Evolutionary conservation across 75 land plant species (phyloP).

Genomic region (Cupressus sempervirens): DNA sequence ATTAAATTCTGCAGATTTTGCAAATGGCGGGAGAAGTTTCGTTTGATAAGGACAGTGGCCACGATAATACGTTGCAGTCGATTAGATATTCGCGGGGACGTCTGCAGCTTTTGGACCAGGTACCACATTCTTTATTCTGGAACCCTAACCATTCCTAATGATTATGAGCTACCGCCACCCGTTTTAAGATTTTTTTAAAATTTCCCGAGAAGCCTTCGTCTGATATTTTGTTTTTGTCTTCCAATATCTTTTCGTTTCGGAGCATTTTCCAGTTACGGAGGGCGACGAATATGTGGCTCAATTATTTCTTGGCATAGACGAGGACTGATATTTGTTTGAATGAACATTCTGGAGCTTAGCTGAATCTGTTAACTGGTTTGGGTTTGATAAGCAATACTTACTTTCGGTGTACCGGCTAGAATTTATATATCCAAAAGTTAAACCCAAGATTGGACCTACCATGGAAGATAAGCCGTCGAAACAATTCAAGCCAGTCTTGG

Average conservation of each 20-base stretch:
- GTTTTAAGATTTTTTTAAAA: too few relatives aligned
- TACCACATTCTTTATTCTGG: background rate
- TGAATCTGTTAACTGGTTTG: background rate
- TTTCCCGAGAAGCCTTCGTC: too few relatives aligned
- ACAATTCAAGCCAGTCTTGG: too few relatives aligned
- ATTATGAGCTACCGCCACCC: too few relatives aligned
- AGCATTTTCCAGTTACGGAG: background rate
- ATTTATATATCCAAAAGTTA: background rate
- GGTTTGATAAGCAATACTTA: background rate
- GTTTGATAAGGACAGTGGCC: background rate
- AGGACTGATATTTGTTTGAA: background rate
- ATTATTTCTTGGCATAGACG: background rate
- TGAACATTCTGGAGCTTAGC: background rate
- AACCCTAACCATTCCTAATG: too few relatives aligned
- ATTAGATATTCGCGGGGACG: constrained; percentile 73
- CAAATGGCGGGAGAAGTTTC: background rate
- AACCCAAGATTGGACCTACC: background rate
- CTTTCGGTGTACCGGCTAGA: background rate
- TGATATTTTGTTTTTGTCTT: too few relatives aligned
- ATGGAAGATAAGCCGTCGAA: too few relatives aligned
- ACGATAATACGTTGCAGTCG: constrained; percentile 27
- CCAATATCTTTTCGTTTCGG: background rate
- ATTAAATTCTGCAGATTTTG: background rate
- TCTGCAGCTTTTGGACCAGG: constrained; percentile 89
- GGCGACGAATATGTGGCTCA: background rate